These are phyloP conservation scores for Stephania japonica DNA, from an alignment of 164 flowering plant species.

Conservation along the genomic window DNA sequence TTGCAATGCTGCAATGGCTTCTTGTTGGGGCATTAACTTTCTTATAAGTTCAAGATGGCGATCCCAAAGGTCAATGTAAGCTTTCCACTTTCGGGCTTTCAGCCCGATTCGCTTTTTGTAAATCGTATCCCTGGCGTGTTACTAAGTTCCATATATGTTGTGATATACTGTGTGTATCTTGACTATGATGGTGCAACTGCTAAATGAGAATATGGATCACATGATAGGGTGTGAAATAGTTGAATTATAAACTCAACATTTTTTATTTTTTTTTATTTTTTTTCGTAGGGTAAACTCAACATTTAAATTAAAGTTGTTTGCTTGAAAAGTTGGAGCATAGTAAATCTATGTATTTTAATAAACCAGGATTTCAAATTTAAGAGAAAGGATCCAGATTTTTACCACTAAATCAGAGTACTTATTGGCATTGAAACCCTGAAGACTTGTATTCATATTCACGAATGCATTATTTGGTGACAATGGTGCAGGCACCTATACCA, in stretches of 20 bases:
- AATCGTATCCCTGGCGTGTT: not conserved
- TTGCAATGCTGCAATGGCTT: constrained; percentile 40
- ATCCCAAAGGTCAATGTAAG: constrained; percentile 33
- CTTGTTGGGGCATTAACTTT: constrained; percentile 31
- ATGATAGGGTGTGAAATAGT: no score
- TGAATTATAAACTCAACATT: no score
- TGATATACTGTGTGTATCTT: no score
- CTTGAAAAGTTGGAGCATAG: not conserved
- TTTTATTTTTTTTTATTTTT: no score
- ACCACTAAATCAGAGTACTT: not conserved
- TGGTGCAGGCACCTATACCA: constrained; percentile 24
- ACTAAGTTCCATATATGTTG: not conserved
- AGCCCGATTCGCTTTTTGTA: no score
- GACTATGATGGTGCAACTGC: no score
- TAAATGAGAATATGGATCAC: no score
- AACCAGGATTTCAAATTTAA: no score
- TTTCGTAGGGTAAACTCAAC: no score
- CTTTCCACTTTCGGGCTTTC: not conserved
- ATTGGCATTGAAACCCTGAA: not conserved
- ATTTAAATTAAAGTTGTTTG: not conserved
- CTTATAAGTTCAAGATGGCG: constrained; percentile 30
- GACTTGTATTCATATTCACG: not conserved
- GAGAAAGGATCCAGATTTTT: no score
- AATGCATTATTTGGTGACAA: not conserved
- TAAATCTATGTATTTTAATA: not conserved